These are phyloP conservation scores for Monosporascus sp. DNA, from an alignment of 2,329 filamentous ascomycete species.

Conservation along the genomic window DNA sequence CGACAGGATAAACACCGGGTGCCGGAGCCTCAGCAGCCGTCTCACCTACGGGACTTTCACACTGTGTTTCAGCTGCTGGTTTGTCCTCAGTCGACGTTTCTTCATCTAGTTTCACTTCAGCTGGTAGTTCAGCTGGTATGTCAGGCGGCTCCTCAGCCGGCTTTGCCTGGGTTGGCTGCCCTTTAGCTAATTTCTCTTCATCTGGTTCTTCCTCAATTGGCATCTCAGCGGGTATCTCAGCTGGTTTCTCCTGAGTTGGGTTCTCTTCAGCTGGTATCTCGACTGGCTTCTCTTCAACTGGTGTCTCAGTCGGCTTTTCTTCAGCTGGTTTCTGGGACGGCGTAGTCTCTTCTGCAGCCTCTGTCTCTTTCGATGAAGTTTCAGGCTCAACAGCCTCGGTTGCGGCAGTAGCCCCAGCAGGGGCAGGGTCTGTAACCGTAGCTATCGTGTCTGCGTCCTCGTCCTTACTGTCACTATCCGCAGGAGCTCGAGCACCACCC, in stretches of 20 bases:
- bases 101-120: background rate
- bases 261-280: background rate
- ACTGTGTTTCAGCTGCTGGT: background rate
- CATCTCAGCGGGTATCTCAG: background rate
- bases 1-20: background rate
- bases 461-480: background rate
- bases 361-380: background rate
- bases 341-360: background rate
- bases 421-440: background rate
- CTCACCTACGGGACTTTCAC: background rate
- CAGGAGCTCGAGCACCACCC: background rate
- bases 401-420: background rate
- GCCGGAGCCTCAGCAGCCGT: background rate
- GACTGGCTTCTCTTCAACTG: background rate
- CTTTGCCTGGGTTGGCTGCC: background rate
- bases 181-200: background rate
- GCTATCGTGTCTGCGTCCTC: background rate
- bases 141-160: background rate
- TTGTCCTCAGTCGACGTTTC: background rate
- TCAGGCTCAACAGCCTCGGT: background rate
- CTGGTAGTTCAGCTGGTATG: background rate
- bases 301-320: background rate
- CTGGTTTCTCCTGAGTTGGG: background rate
- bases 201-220: background rate
- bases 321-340: background rate